Conservation (phyloP, 371 early-diverging fungal species). For the Lichtheimia corymbifera region DNA sequence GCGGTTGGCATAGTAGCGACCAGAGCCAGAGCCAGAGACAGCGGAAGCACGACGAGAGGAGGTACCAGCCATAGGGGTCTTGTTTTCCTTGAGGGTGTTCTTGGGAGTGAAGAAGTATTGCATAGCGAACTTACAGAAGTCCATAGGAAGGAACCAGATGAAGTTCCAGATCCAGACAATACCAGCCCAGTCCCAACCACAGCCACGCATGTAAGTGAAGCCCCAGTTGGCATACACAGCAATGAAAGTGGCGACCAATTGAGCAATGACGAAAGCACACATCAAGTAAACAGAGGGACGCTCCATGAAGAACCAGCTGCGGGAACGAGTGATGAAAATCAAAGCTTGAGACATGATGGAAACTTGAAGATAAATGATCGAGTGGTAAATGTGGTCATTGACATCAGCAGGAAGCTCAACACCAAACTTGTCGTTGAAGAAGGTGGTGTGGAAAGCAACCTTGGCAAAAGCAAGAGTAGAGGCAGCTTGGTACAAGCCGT, state of each 20-base stretch:
- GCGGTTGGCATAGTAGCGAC: conserved; percentile 54
- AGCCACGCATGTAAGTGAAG: conserved; percentile 57
- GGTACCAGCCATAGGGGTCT: conserved; percentile 32
- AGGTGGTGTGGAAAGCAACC: conserved; percentile 33
- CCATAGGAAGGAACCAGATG: conserved; percentile 74
- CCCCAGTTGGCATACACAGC: conserved; percentile 65
- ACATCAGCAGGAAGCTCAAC: conserved; percentile 25
- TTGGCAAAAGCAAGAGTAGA: conserved; percentile 48
- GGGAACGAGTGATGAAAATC: conserved; percentile 66
- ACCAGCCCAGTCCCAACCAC: conserved; percentile 64
- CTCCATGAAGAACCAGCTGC: conserved; percentile 60
- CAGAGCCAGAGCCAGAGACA: conserved; percentile 47
- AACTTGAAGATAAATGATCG: conserved; percentile 60
- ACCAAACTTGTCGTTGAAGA: conserved; percentile 47
- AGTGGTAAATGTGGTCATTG: conserved; percentile 54
- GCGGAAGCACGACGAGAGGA: conserved; percentile 51
- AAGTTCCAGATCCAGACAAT: conserved; percentile 82
- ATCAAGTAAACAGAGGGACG: conserved; percentile 58
- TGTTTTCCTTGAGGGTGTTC: conserved; percentile 36
- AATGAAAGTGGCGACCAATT: conserved; percentile 61
- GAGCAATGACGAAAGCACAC: conserved; percentile 58
- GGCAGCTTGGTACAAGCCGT: conserved; percentile 47
- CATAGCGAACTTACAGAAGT: conserved; percentile 76
- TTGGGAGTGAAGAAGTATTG: conserved; percentile 58
- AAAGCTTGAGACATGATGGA: conserved; percentile 62